These are phyloP conservation scores for Drosera spatulata DNA, from an alignment of 179 eudicot genomes.

Conservation along the genomic window DNA sequence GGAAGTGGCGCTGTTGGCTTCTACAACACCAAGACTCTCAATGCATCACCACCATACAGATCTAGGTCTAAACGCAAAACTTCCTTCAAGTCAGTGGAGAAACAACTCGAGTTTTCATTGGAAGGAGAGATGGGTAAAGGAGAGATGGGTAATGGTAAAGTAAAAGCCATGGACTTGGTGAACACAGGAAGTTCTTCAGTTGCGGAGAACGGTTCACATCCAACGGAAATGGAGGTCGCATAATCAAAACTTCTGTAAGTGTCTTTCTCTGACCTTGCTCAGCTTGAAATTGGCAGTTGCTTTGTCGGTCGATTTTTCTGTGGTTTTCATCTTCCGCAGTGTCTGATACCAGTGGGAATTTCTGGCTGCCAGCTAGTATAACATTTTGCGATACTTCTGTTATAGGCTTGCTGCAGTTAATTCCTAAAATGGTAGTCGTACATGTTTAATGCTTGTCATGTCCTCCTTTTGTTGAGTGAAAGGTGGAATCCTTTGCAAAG, in stretches of 20 bases:
- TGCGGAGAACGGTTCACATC: slow-evolving; percentile 24
- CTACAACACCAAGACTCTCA: slow-evolving; percentile 31
- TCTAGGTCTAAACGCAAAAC: slow-evolving; percentile 58
- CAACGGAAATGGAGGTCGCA: slow-evolving; percentile 29
- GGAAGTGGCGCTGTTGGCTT: slow-evolving; percentile 15
- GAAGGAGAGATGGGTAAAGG: too few species aligned
- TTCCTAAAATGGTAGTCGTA: too few species aligned
- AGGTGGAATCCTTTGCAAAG: too few species aligned
- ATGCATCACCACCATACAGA: slow-evolving; percentile 86
- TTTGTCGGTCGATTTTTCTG: too few species aligned
- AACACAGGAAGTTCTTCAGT: slow-evolving; percentile 27
- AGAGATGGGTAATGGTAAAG: slow-evolving; percentile 13
- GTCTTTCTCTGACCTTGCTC: background rate
- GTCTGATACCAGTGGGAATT: too few species aligned
- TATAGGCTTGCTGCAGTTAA: too few species aligned
- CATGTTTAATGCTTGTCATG: too few species aligned
- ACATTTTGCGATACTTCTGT: too few species aligned
- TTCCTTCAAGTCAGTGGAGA: slow-evolving; percentile 61
- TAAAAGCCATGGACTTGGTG: slow-evolving; percentile 19
- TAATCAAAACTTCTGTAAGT: slow-evolving; percentile 6
- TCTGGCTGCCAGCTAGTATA: too few species aligned
- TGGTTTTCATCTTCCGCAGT: too few species aligned
- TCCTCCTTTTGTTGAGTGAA: too few species aligned
- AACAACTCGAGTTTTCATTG: slow-evolving; percentile 61
- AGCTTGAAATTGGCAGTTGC: too few species aligned